Conservation (phyloP, 257 asterid genomes). For the Scutellaria barbata region DNA sequence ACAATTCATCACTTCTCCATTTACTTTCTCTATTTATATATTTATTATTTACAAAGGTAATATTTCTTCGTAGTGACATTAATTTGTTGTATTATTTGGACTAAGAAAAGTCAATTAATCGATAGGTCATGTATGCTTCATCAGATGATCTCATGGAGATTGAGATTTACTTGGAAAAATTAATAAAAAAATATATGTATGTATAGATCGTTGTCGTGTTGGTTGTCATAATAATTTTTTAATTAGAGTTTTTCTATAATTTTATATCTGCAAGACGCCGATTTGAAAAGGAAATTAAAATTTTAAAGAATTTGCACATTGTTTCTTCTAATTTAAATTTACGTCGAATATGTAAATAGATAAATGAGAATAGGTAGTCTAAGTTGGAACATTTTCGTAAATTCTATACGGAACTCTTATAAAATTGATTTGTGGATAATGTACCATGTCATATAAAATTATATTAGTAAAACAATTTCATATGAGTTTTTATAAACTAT, state of each 20-base stretch:
- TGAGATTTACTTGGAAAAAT: background rate
- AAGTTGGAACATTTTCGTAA: too few relatives aligned
- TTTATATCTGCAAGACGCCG: conserved; percentile 21
- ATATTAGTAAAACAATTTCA: too few relatives aligned
- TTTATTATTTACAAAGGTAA: background rate
- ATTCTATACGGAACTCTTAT: too few relatives aligned
- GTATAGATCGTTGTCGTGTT: conserved; percentile 24
- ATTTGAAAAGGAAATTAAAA: too few relatives aligned
- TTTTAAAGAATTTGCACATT: too few relatives aligned
- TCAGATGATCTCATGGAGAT: conserved; percentile 1
- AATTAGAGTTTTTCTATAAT: background rate
- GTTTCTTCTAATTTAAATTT: too few relatives aligned
- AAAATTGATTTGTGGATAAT: too few relatives aligned
- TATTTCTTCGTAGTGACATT: background rate
- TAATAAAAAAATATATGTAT: background rate
- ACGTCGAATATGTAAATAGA: too few relatives aligned
- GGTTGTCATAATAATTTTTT: too few relatives aligned
- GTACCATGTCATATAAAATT: too few relatives aligned
- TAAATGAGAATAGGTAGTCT: too few relatives aligned
- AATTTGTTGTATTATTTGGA: conserved; percentile 19
- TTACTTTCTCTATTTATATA: background rate
- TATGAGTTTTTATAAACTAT: too few relatives aligned
- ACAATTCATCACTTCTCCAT: conserved; percentile 31
- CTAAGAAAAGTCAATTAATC: conserved; percentile 35
- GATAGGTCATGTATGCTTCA: conserved; percentile 1